These are phyloP conservation scores for Phytophthora citrophthora DNA, from an alignment of 352 stramenopile genomes.

Conservation along the genomic window DNA sequence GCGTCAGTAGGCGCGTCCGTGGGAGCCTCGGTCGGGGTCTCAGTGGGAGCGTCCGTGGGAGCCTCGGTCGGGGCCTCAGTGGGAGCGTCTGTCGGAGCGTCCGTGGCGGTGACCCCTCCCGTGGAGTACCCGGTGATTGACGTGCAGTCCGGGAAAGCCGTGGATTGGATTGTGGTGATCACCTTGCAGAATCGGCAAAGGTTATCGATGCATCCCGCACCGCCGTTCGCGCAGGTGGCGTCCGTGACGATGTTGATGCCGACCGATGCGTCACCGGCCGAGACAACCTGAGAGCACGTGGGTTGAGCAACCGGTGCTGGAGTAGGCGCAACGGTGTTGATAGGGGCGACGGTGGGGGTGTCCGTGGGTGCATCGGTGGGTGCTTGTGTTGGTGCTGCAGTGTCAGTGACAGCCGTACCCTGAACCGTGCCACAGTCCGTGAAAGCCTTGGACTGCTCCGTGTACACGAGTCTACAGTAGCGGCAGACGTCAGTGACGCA, in stretches of 20 bases:
- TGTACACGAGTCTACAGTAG: slow-evolving; percentile 38
- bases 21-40: neutral
- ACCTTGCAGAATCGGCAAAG: slow-evolving; percentile 53
- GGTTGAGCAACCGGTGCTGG: neutral
- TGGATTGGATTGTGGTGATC: slow-evolving; percentile 26
- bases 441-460: slow-evolving; percentile 30
- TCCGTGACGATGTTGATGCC: slow-evolving; percentile 40
- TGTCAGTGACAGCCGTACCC: neutral
- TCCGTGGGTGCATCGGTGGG: neutral
- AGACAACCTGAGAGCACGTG: slow-evolving; percentile 25
- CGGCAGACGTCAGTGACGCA: slow-evolving; percentile 39
- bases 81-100: neutral
- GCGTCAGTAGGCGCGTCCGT: neutral
- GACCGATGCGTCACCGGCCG: slow-evolving; percentile 30
- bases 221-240: slow-evolving; percentile 28
- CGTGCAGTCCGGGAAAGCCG: slow-evolving; percentile 26
- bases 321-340: slow-evolving; percentile 1
- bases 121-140: slow-evolving; percentile 16
- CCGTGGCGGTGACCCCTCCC: neutral
- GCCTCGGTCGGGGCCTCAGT: slow-evolving; percentile 12
- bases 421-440: slow-evolving; percentile 27
- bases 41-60: neutral
- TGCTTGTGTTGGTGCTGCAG: neutral
- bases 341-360: neutral
- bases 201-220: slow-evolving; percentile 39